Percentiles rank a stretch among this genome's conserved stretches.
Evolutionary conservation across 441 rosid species (phyloP).

Genomic region (Populus hybrid): DNA sequence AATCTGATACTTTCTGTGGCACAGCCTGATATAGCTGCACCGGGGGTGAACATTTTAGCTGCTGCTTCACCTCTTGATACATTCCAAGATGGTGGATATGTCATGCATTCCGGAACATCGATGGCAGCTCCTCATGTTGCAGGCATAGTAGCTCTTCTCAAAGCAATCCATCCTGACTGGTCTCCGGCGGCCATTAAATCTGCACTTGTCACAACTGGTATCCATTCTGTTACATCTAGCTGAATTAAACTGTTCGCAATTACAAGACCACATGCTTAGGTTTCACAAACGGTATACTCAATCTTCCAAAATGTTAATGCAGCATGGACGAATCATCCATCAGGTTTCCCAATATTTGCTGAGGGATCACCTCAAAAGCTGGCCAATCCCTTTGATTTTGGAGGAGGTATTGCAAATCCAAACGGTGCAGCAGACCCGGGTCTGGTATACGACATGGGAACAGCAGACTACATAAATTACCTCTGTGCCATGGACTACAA

Average conservation of each 20-base stretch:
- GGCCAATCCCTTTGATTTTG: conserved; percentile 79
- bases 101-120: conserved; percentile 82
- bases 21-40: conserved; percentile 66
- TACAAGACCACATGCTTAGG: conserved; percentile 17
- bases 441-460: conserved; percentile 55
- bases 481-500: conserved; percentile 79
- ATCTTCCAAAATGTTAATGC: conserved; percentile 9
- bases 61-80: conserved; percentile 26
- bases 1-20: not conserved
- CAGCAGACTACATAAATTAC: conserved; percentile 58
- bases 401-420: conserved; percentile 75
- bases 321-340: conserved; percentile 42
- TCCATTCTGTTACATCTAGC: conserved; percentile 38
- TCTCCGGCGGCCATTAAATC: conserved; percentile 79
- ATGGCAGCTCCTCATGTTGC: conserved; percentile 90
- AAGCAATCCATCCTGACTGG: conserved; percentile 53
- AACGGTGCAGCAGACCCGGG: conserved; percentile 74
- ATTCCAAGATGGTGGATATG: conserved; percentile 35
- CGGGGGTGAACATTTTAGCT: conserved; percentile 43
- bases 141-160: conserved; percentile 70
- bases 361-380: conserved; percentile 52
- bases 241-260: conserved; percentile 45
- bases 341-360: conserved; percentile 38
- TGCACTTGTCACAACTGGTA: conserved; percentile 73
- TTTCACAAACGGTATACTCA: not conserved